Evolutionary conservation across 306 rosid species (phyloP), one percentile per base, ranked within the genome.

Genomic region (Lagenaria siceraria): DNA sequence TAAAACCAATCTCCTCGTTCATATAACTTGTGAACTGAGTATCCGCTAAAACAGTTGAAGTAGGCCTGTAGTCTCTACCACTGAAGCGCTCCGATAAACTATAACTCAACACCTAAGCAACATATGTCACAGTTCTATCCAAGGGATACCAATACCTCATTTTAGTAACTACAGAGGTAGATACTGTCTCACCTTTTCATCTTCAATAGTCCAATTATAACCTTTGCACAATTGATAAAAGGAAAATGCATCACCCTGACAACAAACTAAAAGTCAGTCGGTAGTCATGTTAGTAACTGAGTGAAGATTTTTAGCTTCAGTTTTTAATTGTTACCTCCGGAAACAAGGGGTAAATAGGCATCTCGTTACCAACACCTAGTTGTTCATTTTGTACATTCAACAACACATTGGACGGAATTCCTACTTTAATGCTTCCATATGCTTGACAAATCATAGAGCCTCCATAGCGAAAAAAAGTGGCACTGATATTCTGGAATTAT

Each of bases 131-230:
- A 48, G 42, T 71, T 71, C 56, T 71, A 71, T 71, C 76, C 42
- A 71, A 71, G 29, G 24, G 58, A 71, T 46, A 71, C 59, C 42
- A 48, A 1, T 29, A 71, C 42, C 24, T 15, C 22, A 27, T 6
- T 61, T 46, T 10, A 38, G 61, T 42, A 53, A 62, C 42, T 59
- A 61, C 13, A 55, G 35, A 68, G 40, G 43, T 12, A 11, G 55
- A 77, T 58, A 38, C 43, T 18, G 31, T 70, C 82, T 40, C 68
- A 93, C 98, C 96, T 89, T 88, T 77, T 87, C 92, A 86, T 94
- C 97, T 80, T 89, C 98, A 68, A 90, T 65, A 73, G 89, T 90
- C 98, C 98, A 94, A 78, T 64, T 91, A 88, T 89, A 94, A 80
- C 83, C 86, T 85, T 82, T 87, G 88, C 98, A 94, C 51, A 89